Percentiles rank a stretch among this genome's conserved stretches.
Evolutionary conservation across 345 rosid genomes (phyloP).

Genomic region (Geranium rotundifolium): DNA sequence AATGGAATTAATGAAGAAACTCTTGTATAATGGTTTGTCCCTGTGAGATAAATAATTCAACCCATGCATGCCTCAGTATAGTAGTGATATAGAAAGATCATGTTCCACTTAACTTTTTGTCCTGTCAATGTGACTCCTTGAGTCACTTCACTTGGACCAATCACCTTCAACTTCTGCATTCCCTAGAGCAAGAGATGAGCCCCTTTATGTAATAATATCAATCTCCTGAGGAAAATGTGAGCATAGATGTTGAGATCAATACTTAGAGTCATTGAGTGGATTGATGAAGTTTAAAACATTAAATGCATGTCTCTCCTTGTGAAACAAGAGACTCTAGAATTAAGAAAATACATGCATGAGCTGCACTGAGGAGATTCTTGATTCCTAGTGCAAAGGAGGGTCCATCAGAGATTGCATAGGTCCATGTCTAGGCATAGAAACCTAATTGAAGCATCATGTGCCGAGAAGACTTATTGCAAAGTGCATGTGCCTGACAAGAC

Average conservation of each 20-base stretch:
- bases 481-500: constrained; percentile 19
- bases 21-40: constrained; percentile 19
- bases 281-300: not conserved
- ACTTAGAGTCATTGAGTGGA: not conserved
- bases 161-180: not conserved
- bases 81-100: constrained; percentile 20
- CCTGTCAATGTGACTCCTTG: constrained; percentile 10
- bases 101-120: constrained; percentile 23
- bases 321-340: not conserved
- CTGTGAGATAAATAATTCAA: constrained; percentile 25
- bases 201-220: not conserved
- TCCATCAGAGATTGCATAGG: not conserved
- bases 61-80: constrained; percentile 37
- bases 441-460: not conserved
- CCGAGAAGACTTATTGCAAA: constrained; percentile 7
- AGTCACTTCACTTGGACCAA: constrained; percentile 18
- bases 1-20: constrained; percentile 25
- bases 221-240: constrained; percentile 8
- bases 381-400: constrained; percentile 3
- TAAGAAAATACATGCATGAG: not conserved
- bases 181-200: no score
- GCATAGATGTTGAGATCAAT: not conserved
- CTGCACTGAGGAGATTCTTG: constrained; percentile 3
- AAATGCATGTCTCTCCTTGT: not conserved
- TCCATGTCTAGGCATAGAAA: not conserved